These are phyloP conservation scores for Lasiosphaeria hispida DNA, from an alignment of 495 filamentous ascomycete species.

Conservation along the genomic window DNA sequence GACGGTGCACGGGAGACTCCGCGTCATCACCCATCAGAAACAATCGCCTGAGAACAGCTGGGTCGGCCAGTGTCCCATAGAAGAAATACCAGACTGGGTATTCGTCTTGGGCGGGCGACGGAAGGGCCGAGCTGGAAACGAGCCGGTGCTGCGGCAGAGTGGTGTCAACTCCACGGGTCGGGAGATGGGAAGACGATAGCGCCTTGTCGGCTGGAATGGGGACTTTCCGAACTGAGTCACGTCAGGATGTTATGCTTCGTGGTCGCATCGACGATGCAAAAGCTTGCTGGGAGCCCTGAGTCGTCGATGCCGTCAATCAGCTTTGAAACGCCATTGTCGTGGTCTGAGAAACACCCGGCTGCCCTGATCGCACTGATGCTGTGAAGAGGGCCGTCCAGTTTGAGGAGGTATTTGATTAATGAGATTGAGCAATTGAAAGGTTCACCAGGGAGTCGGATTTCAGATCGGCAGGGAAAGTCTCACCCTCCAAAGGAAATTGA, in stretches of 20 bases:
- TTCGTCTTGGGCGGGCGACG: constrained; percentile 29
- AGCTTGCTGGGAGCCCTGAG: not conserved
- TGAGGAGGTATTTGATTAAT: constrained; percentile 12
- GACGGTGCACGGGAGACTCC: not conserved
- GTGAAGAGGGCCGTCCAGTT: constrained; percentile 12
- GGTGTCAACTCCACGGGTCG: constrained; percentile 41
- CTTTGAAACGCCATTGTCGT: not conserved
- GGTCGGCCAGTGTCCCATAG: constrained; percentile 36
- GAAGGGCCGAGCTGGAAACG: not conserved
- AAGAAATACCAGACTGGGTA: constrained; percentile 48
- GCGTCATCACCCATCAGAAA: constrained; percentile 16
- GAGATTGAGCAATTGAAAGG: not conserved
- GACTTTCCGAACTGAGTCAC: not conserved
- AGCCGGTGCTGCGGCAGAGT: constrained; percentile 39
- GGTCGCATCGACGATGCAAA: constrained; percentile 12
- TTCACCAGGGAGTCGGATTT: too few relatives aligned
- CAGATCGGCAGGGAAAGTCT: too few relatives aligned
- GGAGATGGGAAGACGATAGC: constrained; percentile 34
- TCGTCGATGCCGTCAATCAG: constrained; percentile 8
- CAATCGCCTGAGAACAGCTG: constrained; percentile 23
- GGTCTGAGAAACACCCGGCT: not conserved
- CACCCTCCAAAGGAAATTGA: too few relatives aligned
- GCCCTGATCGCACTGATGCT: not conserved
- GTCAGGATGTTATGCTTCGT: not conserved
- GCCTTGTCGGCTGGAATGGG: constrained; percentile 34